Conservation (phyloP, 2,329 filamentous ascomycete species). For the Fusarium haematococcum region DNA sequence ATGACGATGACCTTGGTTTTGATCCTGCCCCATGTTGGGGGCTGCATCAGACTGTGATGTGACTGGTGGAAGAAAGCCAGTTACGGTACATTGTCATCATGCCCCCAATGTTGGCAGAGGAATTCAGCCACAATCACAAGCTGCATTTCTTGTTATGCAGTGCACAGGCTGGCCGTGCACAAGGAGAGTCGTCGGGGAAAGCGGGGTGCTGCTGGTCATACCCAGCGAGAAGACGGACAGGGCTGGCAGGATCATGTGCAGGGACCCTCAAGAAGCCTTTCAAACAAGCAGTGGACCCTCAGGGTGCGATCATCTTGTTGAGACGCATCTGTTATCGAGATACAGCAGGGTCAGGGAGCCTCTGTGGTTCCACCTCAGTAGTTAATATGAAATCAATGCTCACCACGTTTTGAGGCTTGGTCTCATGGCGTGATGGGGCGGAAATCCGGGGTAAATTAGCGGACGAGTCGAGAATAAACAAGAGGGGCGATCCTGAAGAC, state of each 20-base stretch:
- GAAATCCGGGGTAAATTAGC: neutral
- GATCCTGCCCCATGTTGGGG: slow-evolving; percentile 34
- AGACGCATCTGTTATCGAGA: neutral
- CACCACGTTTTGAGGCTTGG: neutral
- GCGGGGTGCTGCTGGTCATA: neutral
- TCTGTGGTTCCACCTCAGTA: neutral
- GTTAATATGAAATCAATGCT: neutral
- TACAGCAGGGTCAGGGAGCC: neutral
- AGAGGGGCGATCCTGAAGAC: neutral
- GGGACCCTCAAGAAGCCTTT: neutral
- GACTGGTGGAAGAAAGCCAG: slow-evolving; percentile 31
- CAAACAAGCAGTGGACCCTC: neutral
- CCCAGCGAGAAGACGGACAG: neutral
- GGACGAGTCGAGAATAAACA: neutral
- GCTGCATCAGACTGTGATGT: slow-evolving; percentile 21
- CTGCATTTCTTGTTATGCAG: neutral
- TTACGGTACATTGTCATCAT: neutral
- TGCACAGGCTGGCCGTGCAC: neutral
- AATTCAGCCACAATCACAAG: neutral
- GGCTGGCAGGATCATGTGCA: neutral
- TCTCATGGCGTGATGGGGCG: neutral
- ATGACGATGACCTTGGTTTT: slow-evolving; percentile 33
- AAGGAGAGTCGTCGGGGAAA: neutral
- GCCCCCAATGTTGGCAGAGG: slow-evolving; percentile 17
- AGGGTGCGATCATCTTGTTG: neutral